These are phyloP conservation scores for Colletotrichum karsti DNA, from an alignment of 2,329 filamentous ascomycete genomes.

Conservation along the genomic window DNA sequence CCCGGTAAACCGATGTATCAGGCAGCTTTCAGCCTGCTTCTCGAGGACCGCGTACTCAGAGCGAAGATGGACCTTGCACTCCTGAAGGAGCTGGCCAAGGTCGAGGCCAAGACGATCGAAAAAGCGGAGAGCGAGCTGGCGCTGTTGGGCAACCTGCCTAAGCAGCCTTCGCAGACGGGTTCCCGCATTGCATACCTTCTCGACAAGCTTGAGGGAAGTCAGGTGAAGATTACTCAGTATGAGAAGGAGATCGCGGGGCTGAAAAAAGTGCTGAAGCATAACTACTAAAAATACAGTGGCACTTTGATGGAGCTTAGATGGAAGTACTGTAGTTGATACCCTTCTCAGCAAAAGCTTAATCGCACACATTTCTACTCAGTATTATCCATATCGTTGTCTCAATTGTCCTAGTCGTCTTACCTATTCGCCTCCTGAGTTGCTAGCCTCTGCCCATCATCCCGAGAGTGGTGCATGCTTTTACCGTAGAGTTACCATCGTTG, in stretches of 20 bases:
- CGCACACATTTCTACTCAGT: too few relatives aligned
- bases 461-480: too few relatives aligned
- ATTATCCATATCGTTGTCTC: accelerated
- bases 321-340: neutral
- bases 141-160: slow-evolving; percentile 74
- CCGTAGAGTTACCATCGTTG: too few relatives aligned
- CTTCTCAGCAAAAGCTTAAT: neutral
- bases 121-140: slow-evolving; percentile 82
- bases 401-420: accelerated
- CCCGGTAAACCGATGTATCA: slow-evolving; percentile 88
- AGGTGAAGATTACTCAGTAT: slow-evolving; percentile 76
- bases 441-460: neutral
- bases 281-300: slow-evolving; percentile 31
- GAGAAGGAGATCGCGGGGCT: slow-evolving; percentile 76
- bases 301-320: neutral
- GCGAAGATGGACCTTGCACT: slow-evolving; percentile 79
- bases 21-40: slow-evolving; percentile 79
- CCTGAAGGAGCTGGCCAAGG: slow-evolving; percentile 72
- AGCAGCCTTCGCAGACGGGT: slow-evolving; percentile 73
- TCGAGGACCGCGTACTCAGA: slow-evolving; percentile 75
- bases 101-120: slow-evolving; percentile 78
- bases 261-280: slow-evolving; percentile 71
- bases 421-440: neutral
- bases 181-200: slow-evolving; percentile 77
- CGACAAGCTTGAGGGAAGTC: slow-evolving; percentile 75